phyloP scores from a whole-genome alignment of 192 early-diverging fungal genomes.

The Entomortierella parvispora region DNA sequence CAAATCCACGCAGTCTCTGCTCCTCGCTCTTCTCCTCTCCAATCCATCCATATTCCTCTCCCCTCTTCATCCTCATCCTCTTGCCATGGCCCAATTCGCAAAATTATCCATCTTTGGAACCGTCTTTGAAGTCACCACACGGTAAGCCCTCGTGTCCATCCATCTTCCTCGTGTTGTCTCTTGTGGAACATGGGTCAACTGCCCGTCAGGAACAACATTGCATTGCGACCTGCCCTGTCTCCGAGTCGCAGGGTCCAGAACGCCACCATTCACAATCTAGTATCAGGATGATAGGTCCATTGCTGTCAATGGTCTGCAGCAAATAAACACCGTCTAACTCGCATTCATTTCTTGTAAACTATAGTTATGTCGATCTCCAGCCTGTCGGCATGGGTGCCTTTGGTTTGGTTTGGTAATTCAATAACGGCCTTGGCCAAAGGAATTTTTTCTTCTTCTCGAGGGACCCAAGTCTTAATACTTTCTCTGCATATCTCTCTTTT shows the following conservation, averaged over 20 bases:
- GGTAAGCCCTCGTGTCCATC: slow-evolving; percentile 55
- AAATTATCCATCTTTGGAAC: slow-evolving; percentile 86
- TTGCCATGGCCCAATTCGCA: slow-evolving; percentile 71
- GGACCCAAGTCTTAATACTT: too few relatives aligned
- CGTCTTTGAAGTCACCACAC: slow-evolving; percentile 84
- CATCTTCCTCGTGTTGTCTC: neutral
- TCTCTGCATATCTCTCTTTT: too few relatives aligned
- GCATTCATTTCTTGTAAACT: too few relatives aligned
- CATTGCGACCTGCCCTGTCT: too few relatives aligned
- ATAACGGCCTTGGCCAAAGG: too few relatives aligned
- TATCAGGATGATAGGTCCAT: too few relatives aligned
- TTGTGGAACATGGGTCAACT: neutral
- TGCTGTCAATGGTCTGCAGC: too few relatives aligned
- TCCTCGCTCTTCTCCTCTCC: neutral
- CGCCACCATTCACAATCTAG: too few relatives aligned
- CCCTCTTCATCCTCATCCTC: slow-evolving; percentile 1
- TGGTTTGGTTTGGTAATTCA: slow-evolving; percentile 92
- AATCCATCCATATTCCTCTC: neutral
- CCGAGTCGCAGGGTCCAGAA: too few relatives aligned
- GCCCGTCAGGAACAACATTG: too few relatives aligned
- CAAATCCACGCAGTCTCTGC: neutral
- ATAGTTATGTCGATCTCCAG: slow-evolving; percentile 89
- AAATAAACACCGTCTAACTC: too few relatives aligned
- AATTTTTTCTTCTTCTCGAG: neutral
- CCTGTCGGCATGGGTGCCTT: slow-evolving; percentile 98